Base-by-base conservation (phyloP, 805 yeast species). In the Starmerella bacillaris region DNA sequence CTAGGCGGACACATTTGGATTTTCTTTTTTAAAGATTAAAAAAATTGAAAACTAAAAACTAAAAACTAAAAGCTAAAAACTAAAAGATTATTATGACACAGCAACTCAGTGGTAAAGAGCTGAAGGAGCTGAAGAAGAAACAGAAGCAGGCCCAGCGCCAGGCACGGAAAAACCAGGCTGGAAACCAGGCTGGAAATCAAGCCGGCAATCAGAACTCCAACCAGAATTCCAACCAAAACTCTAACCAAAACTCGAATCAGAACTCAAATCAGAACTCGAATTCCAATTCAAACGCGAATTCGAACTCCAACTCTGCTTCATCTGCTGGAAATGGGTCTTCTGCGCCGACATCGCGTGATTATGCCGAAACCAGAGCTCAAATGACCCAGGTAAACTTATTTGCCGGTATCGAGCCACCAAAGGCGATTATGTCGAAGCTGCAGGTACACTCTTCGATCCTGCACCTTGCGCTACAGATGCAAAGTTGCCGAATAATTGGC, bases 141-240 rank as follows among this genome's bases (percentile, higher is more conserved):
- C 93, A 83, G 50, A 84, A 86, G 58, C 89, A 89, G 11, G 92
- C 89, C 27, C 79, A 80, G 54, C 67, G 96, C 53, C 89, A 94
- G 2, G 93, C 94, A 2, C 71, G 74, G 43, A 83, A 79, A 51
- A 29, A 45, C n/a, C 35, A 43, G 2, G 41, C 37, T 34, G 37
- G 35, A 35, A 32, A 34, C 33, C 37, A 27, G 14, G 18, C 35
- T 16, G 76, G 22, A 43, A 44, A 49, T 4, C 58, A 56, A 33
- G 63, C 57, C 42, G 41, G 24, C 7, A 30, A 36, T 34, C 37
- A 36, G n/a, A 26, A 34, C 33, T 16, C 27, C 20, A 8, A 35
- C 41, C n/a, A n/a, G n/a, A n/a, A n/a, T n/a, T n/a, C n/a, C n/a
- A n/a, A n/a, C n/a, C n/a, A n/a, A n/a, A n/a, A n/a, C n/a, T n/a